Conservation (phyloP, 768 basidiomycete species). For the Serendipita sp. region DNA sequence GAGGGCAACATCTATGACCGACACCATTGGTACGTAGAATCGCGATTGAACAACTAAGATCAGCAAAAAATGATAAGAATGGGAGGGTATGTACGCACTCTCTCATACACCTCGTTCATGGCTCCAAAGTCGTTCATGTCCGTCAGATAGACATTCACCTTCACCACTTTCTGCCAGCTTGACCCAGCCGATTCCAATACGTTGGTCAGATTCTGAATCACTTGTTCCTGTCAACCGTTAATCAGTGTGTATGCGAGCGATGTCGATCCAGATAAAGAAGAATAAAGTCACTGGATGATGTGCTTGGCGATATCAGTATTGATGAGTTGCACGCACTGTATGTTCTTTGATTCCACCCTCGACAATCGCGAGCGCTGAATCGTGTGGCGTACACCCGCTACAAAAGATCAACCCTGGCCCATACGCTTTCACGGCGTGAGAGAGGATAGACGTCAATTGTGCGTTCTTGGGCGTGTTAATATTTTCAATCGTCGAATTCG, state of each 20-base stretch:
- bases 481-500: slow-evolving; percentile 25
- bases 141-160: slow-evolving; percentile 45
- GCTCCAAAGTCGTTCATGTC: slow-evolving; percentile 39
- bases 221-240: slow-evolving; percentile 28
- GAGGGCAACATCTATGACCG: slow-evolving; percentile 26
- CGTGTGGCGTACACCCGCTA: slow-evolving; percentile 43
- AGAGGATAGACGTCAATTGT: slow-evolving; percentile 31
- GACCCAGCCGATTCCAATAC: slow-evolving; percentile 39
- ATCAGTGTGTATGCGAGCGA: too few species aligned
- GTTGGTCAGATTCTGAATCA: slow-evolving; percentile 37
- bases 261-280: too few species aligned
- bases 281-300: too few species aligned
- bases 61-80: not conserved
- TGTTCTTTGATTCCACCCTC: slow-evolving; percentile 43
- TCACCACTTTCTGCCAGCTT: slow-evolving; percentile 39
- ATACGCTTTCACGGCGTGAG: slow-evolving; percentile 20
- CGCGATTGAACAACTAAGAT: too few species aligned
- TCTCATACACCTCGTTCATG: slow-evolving; percentile 42
- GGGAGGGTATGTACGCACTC: slow-evolving; percentile 7
- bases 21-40: too few species aligned
- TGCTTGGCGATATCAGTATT: too few species aligned
- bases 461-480: slow-evolving; percentile 36
- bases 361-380: slow-evolving; percentile 31
- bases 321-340: slow-evolving; percentile 24
- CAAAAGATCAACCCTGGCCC: slow-evolving; percentile 42